Percentiles rank a stretch among this genome's conserved stretches.
Conservation (phyloP, 441 rosid species). For the Flueggea neowawraea region DNA sequence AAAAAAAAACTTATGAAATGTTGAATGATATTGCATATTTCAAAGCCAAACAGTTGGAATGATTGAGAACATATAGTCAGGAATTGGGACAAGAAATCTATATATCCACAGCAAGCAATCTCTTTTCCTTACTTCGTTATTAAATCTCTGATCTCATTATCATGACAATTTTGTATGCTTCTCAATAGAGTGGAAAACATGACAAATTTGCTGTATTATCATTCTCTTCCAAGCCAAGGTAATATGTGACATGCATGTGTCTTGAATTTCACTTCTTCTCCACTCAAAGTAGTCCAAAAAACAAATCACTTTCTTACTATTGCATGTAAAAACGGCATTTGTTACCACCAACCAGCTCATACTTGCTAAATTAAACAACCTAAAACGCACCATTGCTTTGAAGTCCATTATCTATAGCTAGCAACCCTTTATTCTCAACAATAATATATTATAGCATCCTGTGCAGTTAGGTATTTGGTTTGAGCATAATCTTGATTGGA, state of each 20-base stretch:
- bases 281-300: conserved; percentile 35
- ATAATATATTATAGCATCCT: no score
- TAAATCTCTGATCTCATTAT: neutral
- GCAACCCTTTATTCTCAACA: no score
- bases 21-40: no score
- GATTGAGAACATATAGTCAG: conserved; percentile 8
- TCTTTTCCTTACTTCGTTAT: conserved; percentile 7
- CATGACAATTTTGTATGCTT: neutral
- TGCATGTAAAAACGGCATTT: conserved; percentile 13
- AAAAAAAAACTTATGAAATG: no score
- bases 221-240: conserved; percentile 54
- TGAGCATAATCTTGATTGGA: no score
- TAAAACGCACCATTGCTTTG: conserved; percentile 6
- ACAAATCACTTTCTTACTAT: conserved; percentile 20
- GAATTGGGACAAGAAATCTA: conserved; percentile 9
- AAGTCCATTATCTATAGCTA: no score
- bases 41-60: no score
- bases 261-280: conserved; percentile 30
- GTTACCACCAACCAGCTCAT: conserved; percentile 19
- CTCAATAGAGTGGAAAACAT: conserved; percentile 13
- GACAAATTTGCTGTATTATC: conserved; percentile 15
- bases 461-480: no score
- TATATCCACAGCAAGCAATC: conserved; percentile 27
- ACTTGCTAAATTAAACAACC: no score
- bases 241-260: no score